phyloP scores from a whole-genome alignment of 1,284 basidiomycete genomes.

The Binderoboletus segoi region DNA sequence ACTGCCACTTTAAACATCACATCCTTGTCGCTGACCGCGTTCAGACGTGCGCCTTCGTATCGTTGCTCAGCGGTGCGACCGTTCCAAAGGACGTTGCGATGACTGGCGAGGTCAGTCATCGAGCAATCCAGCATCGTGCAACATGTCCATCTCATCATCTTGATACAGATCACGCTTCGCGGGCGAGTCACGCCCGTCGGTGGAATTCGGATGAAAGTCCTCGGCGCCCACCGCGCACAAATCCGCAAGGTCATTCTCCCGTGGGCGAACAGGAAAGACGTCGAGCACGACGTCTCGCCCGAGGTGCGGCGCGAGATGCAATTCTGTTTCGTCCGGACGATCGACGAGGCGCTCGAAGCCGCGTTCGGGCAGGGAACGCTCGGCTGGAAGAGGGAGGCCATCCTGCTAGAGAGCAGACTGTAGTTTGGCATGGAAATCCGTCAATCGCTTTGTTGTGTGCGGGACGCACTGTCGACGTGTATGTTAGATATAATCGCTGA shows the following conservation, averaged over 20 bases:
- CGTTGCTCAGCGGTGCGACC: conserved; percentile 74
- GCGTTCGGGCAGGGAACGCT: conserved; percentile 73
- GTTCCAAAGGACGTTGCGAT: conserved; percentile 74
- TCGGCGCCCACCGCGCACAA: conserved; percentile 83
- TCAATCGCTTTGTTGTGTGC: neutral
- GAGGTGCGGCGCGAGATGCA: conserved; percentile 75
- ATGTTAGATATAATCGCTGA: neutral
- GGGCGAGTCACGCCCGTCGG: conserved; percentile 82
- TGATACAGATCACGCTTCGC: conserved; percentile 67
- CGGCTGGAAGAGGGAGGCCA: conserved; percentile 54
- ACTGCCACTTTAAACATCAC: no score
- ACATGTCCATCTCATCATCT: conserved; percentile 2
- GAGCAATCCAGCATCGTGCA: neutral
- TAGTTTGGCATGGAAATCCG: conserved; percentile 34
- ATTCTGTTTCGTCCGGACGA: conserved; percentile 77
- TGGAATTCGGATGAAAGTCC: conserved; percentile 63
- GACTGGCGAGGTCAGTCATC: conserved; percentile 71
- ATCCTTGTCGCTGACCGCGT: conserved; percentile 1
- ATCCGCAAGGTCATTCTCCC: conserved; percentile 83
- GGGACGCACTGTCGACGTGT: neutral
- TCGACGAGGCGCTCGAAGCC: conserved; percentile 78
- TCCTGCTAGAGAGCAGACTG: conserved; percentile 59
- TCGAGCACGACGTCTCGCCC: conserved; percentile 78
- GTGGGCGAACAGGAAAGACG: conserved; percentile 81
- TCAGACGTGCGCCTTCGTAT: conserved; percentile 79